Percentiles rank a stretch among this genome's conserved stretches.
These are phyloP conservation scores for Scheffersomyces lignicola DNA, from an alignment of 1,139 yeast species.

Conservation along the genomic window DNA sequence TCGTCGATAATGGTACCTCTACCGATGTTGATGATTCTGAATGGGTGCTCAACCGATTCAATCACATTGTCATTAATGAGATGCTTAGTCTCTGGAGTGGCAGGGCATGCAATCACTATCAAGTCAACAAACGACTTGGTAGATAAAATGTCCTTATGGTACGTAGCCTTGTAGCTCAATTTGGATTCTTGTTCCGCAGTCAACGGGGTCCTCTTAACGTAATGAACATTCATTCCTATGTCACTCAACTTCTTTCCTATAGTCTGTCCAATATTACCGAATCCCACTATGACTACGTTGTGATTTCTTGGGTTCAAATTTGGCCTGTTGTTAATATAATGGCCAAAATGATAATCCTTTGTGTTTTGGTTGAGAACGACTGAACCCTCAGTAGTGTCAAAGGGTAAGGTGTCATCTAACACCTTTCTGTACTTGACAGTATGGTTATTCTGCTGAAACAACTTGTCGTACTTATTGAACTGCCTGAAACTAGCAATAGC, in stretches of 20 bases:
- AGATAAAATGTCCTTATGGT: conserved; percentile 37
- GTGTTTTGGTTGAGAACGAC: conserved; percentile 26
- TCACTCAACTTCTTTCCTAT: conserved; percentile 57
- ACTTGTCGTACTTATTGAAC: conserved; percentile 50
- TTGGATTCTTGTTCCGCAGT: conserved; percentile 30
- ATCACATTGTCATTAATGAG: conserved; percentile 54
- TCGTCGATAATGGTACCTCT: conserved; percentile 76
- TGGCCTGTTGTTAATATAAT: conserved; percentile 15
- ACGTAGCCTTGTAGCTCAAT: conserved; percentile 48
- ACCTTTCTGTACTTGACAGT: conserved; percentile 42
- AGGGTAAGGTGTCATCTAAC: conserved; percentile 20
- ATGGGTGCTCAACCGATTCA: conserved; percentile 47
- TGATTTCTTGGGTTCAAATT: conserved; percentile 57
- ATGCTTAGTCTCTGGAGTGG: conserved; percentile 56
- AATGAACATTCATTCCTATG: conserved; percentile 69
- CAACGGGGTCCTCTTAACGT: conserved; percentile 57
- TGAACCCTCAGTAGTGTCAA: conserved; percentile 37
- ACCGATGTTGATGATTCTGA: conserved; percentile 75
- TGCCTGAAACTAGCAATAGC: conserved; percentile 63
- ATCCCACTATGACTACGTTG: conserved; percentile 68
- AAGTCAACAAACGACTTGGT: conserved; percentile 50
- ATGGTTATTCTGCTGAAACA: conserved; percentile 31
- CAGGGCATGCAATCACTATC: conserved; percentile 69
- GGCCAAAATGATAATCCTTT: conserved; percentile 45
- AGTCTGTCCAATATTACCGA: conserved; percentile 73